These are phyloP conservation scores for Lagerstroemia speciosa DNA, from an alignment of 345 rosid genomes.

Conservation along the genomic window DNA sequence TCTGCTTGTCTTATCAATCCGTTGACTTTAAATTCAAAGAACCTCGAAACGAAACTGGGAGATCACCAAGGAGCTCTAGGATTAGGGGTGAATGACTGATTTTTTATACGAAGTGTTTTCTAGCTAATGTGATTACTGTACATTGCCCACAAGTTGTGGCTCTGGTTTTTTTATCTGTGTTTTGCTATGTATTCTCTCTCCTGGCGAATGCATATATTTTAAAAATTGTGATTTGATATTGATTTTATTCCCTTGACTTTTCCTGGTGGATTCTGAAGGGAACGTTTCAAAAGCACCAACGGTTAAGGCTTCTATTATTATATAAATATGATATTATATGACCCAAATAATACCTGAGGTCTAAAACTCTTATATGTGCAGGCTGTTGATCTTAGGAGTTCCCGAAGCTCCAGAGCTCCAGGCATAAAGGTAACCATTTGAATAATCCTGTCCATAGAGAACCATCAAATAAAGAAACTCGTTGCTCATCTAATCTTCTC, in stretches of 20 bases:
- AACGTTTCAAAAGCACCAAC: conserved; percentile 27
- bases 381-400: conserved; percentile 77
- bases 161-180: neutral
- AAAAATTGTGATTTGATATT: neutral
- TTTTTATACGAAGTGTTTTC: too few relatives aligned
- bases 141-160: conserved; percentile 1
- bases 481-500: neutral
- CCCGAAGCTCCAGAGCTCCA: conserved; percentile 41
- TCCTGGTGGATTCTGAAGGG: conserved; percentile 7
- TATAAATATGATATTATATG: conserved; percentile 2
- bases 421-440: conserved; percentile 38
- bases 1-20: neutral
- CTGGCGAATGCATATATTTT: neutral
- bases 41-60: too few relatives aligned
- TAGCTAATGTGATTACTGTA: too few relatives aligned
- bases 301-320: conserved; percentile 14
- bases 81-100: neutral
- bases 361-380: conserved; percentile 27
- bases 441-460: neutral
- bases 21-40: neutral
- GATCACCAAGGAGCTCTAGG: too few relatives aligned
- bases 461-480: neutral
- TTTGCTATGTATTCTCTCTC: neutral
- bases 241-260: neutral
- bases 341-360: conserved; percentile 9